These are phyloP conservation scores for Cudoniella acicularis DNA, from an alignment of 495 filamentous ascomycete genomes.

Conservation along the genomic window DNA sequence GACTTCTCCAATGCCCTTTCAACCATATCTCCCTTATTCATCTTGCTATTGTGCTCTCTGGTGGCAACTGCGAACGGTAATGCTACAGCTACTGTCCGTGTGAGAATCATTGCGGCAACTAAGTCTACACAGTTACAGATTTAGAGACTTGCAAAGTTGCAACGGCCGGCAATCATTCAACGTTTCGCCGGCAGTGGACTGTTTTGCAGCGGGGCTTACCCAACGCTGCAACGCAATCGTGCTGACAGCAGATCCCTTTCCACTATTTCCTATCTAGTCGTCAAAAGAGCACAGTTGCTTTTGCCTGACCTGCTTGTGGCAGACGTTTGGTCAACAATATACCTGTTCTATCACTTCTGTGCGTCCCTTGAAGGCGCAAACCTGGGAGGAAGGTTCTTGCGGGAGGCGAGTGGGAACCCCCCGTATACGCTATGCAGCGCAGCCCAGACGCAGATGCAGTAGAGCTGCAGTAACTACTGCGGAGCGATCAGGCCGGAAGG, in stretches of 20 bases:
- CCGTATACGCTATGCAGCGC: conserved; percentile 10
- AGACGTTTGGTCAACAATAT: neutral
- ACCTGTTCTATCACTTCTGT: neutral
- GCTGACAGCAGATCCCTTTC: neutral
- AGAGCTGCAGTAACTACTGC: conserved; percentile 2
- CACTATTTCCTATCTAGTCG: neutral
- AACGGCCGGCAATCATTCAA: neutral
- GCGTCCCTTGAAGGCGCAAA: neutral
- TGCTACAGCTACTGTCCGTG: neutral
- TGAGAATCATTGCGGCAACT: neutral
- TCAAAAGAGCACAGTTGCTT: neutral
- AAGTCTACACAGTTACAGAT: neutral
- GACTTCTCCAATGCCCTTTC: neutral
- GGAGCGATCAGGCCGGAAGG: conserved; percentile 16
- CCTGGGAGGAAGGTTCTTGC: neutral
- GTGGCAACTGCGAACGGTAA: neutral
- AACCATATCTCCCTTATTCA: neutral
- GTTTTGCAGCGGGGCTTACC: neutral
- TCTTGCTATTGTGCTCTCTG: neutral
- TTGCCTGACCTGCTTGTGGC: neutral
- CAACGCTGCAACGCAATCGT: neutral
- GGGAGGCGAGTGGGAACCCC: conserved; percentile 2
- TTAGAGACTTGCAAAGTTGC: neutral
- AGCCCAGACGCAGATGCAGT: conserved; percentile 8
- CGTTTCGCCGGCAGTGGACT: neutral